phyloP scores from a whole-genome alignment of 192 early-diverging fungal species.

The Backusella liffmaniae region DNA sequence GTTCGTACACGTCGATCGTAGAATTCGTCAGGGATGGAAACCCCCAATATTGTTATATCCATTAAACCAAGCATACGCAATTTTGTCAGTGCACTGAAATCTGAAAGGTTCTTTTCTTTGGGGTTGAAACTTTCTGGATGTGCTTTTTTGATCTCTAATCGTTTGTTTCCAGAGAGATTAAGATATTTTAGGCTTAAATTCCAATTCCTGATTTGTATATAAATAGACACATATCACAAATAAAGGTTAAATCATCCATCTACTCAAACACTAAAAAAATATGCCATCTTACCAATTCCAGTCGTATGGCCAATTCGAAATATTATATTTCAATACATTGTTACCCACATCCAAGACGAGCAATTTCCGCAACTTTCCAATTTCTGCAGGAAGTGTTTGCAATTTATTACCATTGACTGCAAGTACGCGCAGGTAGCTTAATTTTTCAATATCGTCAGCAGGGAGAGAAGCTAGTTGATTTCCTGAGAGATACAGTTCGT shows the following conservation, averaged over 20 bases:
- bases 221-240: neutral
- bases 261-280: neutral
- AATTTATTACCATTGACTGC: constrained; percentile 91
- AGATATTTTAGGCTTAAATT: constrained; percentile 86
- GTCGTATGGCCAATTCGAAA: constrained; percentile 93
- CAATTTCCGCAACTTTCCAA: constrained; percentile 80
- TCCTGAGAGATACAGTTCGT: constrained; percentile 80
- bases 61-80: constrained; percentile 81
- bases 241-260: neutral
- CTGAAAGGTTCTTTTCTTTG: constrained; percentile 56
- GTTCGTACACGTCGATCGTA: constrained; percentile 80
- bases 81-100: constrained; percentile 76
- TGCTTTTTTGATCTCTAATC: constrained; percentile 77
- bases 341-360: constrained; percentile 81
- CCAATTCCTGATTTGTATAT: constrained; percentile 68
- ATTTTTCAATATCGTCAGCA: constrained; percentile 79
- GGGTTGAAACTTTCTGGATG: constrained; percentile 15
- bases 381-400: constrained; percentile 85
- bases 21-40: constrained; percentile 79
- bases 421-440: constrained; percentile 65
- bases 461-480: constrained; percentile 84
- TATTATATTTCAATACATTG: constrained; percentile 90
- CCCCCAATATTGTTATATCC: constrained; percentile 79
- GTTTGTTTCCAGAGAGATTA: constrained; percentile 88
- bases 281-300: constrained; percentile 79